Percentiles rank a stretch among this genome's conserved stretches.
These are phyloP conservation scores for Dioszegia aurantiaca DNA, from an alignment of 768 basidiomycete genomes.

Conservation along the genomic window DNA sequence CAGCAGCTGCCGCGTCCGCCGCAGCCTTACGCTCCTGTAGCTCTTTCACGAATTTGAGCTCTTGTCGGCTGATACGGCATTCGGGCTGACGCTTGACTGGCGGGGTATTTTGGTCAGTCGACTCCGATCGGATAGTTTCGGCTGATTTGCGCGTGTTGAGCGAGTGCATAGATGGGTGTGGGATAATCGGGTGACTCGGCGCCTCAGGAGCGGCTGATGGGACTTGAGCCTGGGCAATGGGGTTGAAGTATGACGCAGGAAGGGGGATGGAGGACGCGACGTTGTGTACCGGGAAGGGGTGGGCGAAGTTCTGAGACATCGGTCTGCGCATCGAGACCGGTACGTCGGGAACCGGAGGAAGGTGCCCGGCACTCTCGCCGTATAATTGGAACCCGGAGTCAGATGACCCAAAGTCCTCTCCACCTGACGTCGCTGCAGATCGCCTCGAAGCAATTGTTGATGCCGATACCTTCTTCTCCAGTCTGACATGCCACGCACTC, in stretches of 20 bases:
- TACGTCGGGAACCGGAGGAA: conserved; percentile 9
- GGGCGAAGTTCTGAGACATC: conserved; percentile 13
- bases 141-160: neutral
- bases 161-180: neutral
- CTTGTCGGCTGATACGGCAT: conserved; percentile 11
- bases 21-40: conserved; percentile 4
- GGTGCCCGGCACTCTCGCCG: neutral
- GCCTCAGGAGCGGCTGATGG: too few species aligned
- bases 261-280: conserved; percentile 8
- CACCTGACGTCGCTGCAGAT: neutral
- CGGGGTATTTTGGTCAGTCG: neutral
- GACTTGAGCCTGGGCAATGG: neutral
- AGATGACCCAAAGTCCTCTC: neutral
- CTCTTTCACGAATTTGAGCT: conserved; percentile 4
- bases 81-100: neutral
- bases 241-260: neutral
- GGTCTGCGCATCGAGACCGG: conserved; percentile 5
- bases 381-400: neutral
- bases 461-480: conserved; percentile 5
- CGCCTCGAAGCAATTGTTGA: conserved; percentile 9
- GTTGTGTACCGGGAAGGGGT: conserved; percentile 15
- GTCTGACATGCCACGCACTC: conserved; percentile 1
- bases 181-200: neutral
- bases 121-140: conserved; percentile 3
- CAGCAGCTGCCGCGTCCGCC: conserved; percentile 1